Conservation (phyloP, 768 basidiomycete genomes). For the Pleurotus pulmonarius region DNA sequence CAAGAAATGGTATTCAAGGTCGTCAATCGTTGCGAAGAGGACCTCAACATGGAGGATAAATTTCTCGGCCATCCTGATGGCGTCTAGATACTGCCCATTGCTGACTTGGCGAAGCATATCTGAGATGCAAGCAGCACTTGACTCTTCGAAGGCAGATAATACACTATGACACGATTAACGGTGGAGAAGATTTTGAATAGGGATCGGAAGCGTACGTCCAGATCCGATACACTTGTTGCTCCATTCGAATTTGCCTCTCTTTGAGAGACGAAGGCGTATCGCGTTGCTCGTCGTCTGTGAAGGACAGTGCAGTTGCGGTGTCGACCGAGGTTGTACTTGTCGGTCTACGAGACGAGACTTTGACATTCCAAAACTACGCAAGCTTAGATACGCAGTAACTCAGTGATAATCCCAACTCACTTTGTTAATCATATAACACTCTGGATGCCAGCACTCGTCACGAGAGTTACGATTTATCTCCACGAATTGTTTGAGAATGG, state of each 20-base stretch:
- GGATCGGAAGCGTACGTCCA: conserved; percentile 80
- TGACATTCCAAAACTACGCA: conserved; percentile 96
- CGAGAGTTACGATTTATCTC: conserved; percentile 98
- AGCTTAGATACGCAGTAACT: not conserved
- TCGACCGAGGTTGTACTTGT: conserved; percentile 54
- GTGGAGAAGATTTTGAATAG: conserved; percentile 5
- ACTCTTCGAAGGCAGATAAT: conserved; percentile 96
- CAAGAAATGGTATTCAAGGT: conserved; percentile 86
- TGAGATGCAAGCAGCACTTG: conserved; percentile 97
- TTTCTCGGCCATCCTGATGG: conserved; percentile 97
- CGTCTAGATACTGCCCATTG: conserved; percentile 93
- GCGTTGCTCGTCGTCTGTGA: conserved; percentile 72
- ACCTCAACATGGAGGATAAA: conserved; percentile 99
- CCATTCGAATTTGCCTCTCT: conserved; percentile 91
- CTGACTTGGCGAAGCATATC: conserved; percentile 99
- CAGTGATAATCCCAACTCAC: conserved; percentile 36
- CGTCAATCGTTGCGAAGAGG: conserved; percentile 94
- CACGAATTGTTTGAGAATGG: conserved; percentile 98
- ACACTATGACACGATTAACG: conserved; percentile 46
- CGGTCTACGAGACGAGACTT: conserved; percentile 75
- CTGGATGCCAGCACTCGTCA: conserved; percentile 99
- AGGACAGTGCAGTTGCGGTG: conserved; percentile 48
- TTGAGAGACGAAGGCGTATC: conserved; percentile 79
- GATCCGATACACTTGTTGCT: conserved; percentile 95
- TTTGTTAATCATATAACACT: conserved; percentile 99